Percentiles rank a stretch among this genome's conserved stretches.
Evolutionary conservation across 108 stramenopile species (phyloP).

Genomic region (Chaetoceros tenuissimus): DNA sequence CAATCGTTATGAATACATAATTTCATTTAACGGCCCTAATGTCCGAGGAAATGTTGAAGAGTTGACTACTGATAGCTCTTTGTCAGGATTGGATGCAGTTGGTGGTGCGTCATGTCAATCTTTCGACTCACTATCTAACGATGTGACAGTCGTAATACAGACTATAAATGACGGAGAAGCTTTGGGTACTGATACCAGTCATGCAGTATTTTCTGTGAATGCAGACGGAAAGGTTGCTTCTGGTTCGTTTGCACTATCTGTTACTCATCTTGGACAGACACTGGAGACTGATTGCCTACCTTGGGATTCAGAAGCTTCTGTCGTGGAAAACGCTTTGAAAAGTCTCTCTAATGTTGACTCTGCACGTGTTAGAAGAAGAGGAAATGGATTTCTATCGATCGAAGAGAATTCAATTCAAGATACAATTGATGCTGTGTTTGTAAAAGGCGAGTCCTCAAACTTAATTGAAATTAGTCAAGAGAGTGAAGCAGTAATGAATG

Average conservation of each 20-base stretch:
- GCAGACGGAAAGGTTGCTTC: slow-evolving; percentile 19
- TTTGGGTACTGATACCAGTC: slow-evolving; percentile 43
- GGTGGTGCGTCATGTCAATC: slow-evolving; percentile 25
- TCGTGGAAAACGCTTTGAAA: slow-evolving; percentile 36
- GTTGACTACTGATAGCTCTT: slow-evolving; percentile 16
- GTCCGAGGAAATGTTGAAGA: slow-evolving; percentile 41
- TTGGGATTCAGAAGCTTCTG: slow-evolving; percentile 43
- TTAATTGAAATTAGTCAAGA: neutral
- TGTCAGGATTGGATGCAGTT: slow-evolving; percentile 27
- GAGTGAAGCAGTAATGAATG: too few relatives aligned
- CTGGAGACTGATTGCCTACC: slow-evolving; percentile 34
- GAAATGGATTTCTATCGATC: slow-evolving; percentile 24
- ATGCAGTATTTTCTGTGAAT: slow-evolving; percentile 23
- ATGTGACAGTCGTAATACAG: slow-evolving; percentile 27
- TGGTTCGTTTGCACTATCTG: slow-evolving; percentile 28
- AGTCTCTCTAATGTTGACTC: slow-evolving; percentile 34
- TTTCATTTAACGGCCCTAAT: slow-evolving; percentile 38
- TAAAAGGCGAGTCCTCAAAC: neutral
- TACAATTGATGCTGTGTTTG: neutral
- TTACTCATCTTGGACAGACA: slow-evolving; percentile 20
- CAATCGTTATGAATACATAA: slow-evolving; percentile 50
- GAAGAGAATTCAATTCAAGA: neutral
- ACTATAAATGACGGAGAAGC: slow-evolving; percentile 33
- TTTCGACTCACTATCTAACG: slow-evolving; percentile 32
- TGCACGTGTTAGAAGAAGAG: slow-evolving; percentile 42